Base-by-base conservation (phyloP, 2,329 filamentous ascomycete genomes). In the Diaporthe sp. region DNA sequence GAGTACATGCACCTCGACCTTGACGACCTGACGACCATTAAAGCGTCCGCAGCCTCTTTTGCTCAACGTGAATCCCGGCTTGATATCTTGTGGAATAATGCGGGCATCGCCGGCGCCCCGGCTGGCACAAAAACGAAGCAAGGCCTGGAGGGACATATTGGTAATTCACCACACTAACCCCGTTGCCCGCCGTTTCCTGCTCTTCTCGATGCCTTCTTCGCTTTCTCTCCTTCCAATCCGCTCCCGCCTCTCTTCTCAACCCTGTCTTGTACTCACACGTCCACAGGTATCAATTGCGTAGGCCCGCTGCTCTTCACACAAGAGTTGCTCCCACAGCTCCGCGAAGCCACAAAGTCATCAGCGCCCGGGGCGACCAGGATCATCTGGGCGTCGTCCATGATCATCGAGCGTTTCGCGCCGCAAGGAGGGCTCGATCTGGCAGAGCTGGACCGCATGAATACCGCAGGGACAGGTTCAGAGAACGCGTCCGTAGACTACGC, bases 71-170 rank as follows among this genome's bases (percentile, higher is more conserved):
- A 88, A 76, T 78, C 80, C 10, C 79, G 81, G 2, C 83, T 88
- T 1, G 83, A 88, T 67, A 83, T 88, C 8, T 80, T 89, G 0
- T 85, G 81, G 81, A 86, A 86, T 77, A 85, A 86, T 12, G 84
- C 85, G 1, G 82, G 82, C 0, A 77, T 79, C 13, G 82, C 81
- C 8, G 74, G 70, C 2, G 31, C 80, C 0, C 77, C 79, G 4
- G 25, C 65, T 3, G 79, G 79, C 3, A 76, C 78, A 2, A 77
- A 75, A 15, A 83, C 81, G 0, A 76, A 49, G 6, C 85, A 85
- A 63, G 82, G 81, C 17, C 73, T 85, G 12, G 84, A 86, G 74
- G 39, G 79, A 7, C 79, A 84, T 71, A 74, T 85, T 1, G 84
- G 15, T 65, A 7, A 31, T 31, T 3, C 17, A 13, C 22, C 60